Conservation (phyloP, 352 stramenopile genomes). For the Labyrinthula sp. region DNA sequence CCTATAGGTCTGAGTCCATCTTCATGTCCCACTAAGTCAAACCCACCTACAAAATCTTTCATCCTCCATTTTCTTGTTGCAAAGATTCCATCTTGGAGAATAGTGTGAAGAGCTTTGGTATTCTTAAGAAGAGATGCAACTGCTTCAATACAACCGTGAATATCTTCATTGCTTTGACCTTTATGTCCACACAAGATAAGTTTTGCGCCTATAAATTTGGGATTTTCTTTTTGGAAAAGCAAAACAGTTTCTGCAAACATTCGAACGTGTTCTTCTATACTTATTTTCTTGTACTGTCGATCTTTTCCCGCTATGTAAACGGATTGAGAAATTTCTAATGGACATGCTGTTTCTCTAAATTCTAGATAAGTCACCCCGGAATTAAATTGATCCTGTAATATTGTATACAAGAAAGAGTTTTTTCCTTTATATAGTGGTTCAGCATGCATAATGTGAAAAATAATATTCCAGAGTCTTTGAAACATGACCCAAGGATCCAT, state of each 20-base stretch:
- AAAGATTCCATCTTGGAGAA: no score
- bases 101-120: no score
- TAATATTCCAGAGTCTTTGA: constrained; percentile 25
- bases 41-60: constrained; percentile 15
- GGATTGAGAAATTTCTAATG: constrained; percentile 8
- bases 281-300: constrained; percentile 21
- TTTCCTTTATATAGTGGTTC: constrained; percentile 17
- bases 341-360: constrained; percentile 27
- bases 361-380: constrained; percentile 29
- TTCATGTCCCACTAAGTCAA: constrained; percentile 27
- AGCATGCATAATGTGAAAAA: constrained; percentile 14
- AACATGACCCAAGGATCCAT: constrained; percentile 13
- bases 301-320: not conserved
- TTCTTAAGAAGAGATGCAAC: not conserved
- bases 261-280: constrained; percentile 25
- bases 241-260: constrained; percentile 22
- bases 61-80: constrained; percentile 16
- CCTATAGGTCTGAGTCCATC: constrained; percentile 8
- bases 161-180: constrained; percentile 6
- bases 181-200: constrained; percentile 25
- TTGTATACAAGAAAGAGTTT: constrained; percentile 27
- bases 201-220: constrained; percentile 25
- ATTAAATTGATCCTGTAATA: constrained; percentile 21
- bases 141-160: no score
- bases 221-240: constrained; percentile 18